These are phyloP conservation scores for Furcasterigmium furcatum DNA, from an alignment of 2,329 filamentous ascomycete genomes.

Conservation along the genomic window DNA sequence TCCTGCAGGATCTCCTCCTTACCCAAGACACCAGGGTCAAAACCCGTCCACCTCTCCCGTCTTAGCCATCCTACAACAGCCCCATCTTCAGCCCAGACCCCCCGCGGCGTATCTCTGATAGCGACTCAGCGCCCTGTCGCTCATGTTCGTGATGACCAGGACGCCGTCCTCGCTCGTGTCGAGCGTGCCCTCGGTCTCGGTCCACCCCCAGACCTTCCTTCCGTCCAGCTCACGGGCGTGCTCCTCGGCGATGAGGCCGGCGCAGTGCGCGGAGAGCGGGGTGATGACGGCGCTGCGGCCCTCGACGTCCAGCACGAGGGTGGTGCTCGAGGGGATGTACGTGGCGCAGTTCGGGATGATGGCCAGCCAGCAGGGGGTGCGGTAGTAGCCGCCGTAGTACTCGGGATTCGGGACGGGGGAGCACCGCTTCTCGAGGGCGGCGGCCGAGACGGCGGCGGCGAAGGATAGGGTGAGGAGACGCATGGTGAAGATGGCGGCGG, in stretches of 20 bases:
- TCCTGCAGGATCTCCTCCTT: too few relatives aligned
- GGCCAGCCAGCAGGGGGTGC: constrained; percentile 21
- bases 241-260: constrained; percentile 17
- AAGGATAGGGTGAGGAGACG: neutral
- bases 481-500: too few relatives aligned
- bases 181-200: constrained; percentile 14
- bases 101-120: too few relatives aligned
- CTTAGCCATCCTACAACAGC: too few relatives aligned
- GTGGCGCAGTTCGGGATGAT: constrained; percentile 16
- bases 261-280: constrained; percentile 15
- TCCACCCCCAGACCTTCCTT: constrained; percentile 18
- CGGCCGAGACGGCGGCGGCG: neutral
- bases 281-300: constrained; percentile 16
- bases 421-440: constrained; percentile 16
- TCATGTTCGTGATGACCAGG: constrained; percentile 19
- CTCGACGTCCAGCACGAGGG: constrained; percentile 14
- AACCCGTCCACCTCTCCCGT: too few relatives aligned
- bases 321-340: constrained; percentile 9
- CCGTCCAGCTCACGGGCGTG: constrained; percentile 14
- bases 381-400: constrained; percentile 14
- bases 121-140: too few relatives aligned
- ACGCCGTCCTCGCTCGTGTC: constrained; percentile 12
- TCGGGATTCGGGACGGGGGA: constrained; percentile 15
- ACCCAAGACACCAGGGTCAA: too few relatives aligned
- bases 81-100: too few relatives aligned